Evolutionary conservation across 495 filamentous ascomycete species (phyloP).

Genomic region (Beverwykella pulmonaria): DNA sequence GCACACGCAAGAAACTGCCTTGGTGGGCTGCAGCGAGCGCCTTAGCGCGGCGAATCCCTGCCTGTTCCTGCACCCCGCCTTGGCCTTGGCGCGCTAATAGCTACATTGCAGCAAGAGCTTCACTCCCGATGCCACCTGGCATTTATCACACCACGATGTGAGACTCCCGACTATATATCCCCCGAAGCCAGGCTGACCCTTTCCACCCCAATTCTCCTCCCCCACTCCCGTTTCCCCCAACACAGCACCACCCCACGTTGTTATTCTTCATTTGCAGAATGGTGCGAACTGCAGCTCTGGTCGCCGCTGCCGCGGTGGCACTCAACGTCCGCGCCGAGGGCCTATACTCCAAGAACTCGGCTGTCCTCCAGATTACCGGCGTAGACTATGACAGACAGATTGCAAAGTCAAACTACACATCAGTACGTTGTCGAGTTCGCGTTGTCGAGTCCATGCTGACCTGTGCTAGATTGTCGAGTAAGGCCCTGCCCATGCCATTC

Average conservation of each 20-base stretch:
- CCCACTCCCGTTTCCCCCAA: not conserved
- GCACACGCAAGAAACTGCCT: not conserved
- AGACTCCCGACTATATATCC: slow-evolving; percentile 19
- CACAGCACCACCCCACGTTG: slow-evolving; percentile 6
- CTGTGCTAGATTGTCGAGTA: slow-evolving; percentile 67
- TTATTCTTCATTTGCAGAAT: slow-evolving; percentile 30
- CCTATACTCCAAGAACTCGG: slow-evolving; percentile 83
- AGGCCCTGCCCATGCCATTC: slow-evolving; percentile 41
- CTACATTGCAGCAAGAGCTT: slow-evolving; percentile 10
- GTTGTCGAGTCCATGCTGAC: slow-evolving; percentile 17
- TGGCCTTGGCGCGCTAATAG: not conserved
- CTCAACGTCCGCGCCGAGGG: slow-evolving; percentile 66
- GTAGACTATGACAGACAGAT: slow-evolving; percentile 84
- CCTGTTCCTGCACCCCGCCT: slow-evolving; percentile 16
- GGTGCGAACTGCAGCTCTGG: slow-evolving; percentile 43
- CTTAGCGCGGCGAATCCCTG: slow-evolving; percentile 2
- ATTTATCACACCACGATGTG: slow-evolving; percentile 25
- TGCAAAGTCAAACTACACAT: slow-evolving; percentile 84
- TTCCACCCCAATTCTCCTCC: not conserved
- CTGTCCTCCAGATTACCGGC: slow-evolving; percentile 82
- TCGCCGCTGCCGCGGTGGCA: slow-evolving; percentile 56
- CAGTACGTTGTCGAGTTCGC: slow-evolving; percentile 61
- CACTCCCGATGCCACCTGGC: slow-evolving; percentile 23
- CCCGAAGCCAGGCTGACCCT: not conserved
- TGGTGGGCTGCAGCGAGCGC: no score